A percentile compares a stretch with the other conserved stretches of the same genome.
These are phyloP conservation scores for Carex myosuroides DNA, from an alignment of 176 grass and related monocot species.

Conservation along the genomic window DNA sequence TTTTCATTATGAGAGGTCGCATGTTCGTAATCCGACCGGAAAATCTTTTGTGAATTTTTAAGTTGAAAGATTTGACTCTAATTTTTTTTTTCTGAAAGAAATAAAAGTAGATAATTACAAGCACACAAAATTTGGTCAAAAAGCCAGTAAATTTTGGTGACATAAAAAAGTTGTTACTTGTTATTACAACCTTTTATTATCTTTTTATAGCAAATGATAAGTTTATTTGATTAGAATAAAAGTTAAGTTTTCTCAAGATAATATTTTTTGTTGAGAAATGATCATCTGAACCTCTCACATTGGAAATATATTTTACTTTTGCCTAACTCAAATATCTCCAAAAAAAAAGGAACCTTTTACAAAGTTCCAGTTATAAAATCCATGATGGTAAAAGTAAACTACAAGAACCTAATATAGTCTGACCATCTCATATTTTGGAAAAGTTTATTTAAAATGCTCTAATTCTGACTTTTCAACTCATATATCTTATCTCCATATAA, in stretches of 20 bases:
- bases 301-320: not conserved
- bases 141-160: not conserved
- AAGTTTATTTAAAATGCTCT: not conserved
- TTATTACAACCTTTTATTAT: not conserved
- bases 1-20: no score
- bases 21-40: no score
- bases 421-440: not conserved
- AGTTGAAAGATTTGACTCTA: no score
- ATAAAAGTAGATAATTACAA: no score
- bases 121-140: no score
- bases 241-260: not conserved
- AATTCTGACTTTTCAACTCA: not conserved
- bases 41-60: no score
- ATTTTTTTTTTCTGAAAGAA: no score
- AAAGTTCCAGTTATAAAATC: not conserved
- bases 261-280: not conserved
- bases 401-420: not conserved
- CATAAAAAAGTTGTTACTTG: not conserved
- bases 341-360: not conserved
- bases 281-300: not conserved
- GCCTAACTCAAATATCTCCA: not conserved
- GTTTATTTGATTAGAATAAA: not conserved
- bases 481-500: no score
- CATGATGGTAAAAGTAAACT: not conserved
- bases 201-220: not conserved